Evolutionary conservation across 192 early-diverging fungal genomes (phyloP), one percentile per base, ranked within the genome.

Genomic region (Coemansia sp.): DNA sequence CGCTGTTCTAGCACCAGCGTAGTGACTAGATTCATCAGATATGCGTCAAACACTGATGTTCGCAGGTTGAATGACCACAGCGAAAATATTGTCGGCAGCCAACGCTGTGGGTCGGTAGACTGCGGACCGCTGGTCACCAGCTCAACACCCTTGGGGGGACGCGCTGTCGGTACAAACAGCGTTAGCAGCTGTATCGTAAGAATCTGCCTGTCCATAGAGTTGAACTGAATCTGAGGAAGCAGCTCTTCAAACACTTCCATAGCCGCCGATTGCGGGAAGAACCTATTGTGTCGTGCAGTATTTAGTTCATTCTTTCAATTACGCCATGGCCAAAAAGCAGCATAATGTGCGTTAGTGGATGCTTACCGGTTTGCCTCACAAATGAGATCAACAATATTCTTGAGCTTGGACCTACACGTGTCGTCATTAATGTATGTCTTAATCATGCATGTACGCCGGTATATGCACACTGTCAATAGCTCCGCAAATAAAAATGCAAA

Each of bases 21-120:
- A 2, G 87, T 83, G 6, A 97, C 58, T 8, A 96, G 61, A 15
- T 86, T 84, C 31, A 94, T 66, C 55, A 93, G 89, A 49, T 88
- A 84, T 7, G 83, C 74, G 67, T 92, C 90, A 61, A 86, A 88
- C 1, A 82, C 74, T 5, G 71, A 64, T 5, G 82, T 84, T 36
- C 81, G 76, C 12, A 83, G 83, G n/a, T 86, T 78, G 40, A 88
- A 81, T 8, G 87, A 88, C 93, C 93, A 95, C 10, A 97, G 67
- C 47, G 87, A 82, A 62, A 97, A 94, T 8, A 94, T 66, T 8
- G 89, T 91, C 21, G 92, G 91, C 23, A 96, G 67, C 86, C 92
- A 93, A 6, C 71, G 72, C 52, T 80, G 73, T 9, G 86, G 83
- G 31, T 76, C 71, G 28, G 64, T 63, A 6, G 58, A 54, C 14